Evolutionary conservation across 1,284 basidiomycete genomes (phyloP), one percentile per base, ranked within the genome.

Genomic region (Hymenochaete sp.): DNA sequence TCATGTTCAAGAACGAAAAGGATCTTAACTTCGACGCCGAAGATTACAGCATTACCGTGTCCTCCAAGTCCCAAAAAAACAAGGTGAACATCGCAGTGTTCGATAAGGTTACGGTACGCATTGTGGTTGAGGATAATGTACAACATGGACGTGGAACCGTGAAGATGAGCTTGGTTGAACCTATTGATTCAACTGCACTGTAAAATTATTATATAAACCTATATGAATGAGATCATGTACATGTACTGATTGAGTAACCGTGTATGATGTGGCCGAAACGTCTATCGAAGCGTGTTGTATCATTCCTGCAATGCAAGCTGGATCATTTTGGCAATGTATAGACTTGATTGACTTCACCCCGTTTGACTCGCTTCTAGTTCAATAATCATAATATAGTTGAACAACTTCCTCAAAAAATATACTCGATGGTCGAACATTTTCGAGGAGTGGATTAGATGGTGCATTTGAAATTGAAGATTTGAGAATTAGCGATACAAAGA

Each of bases 61-160:
- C 62, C 2, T 8, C 6, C 5, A 53, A 65, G 0, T 51, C 54
- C 19, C 55, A 58, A 3, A 32, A 40, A 16, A 66, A 65, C 6
- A 72, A 72, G 24, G 69, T 77, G 13, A 73, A 71, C 18, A 78
- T 95, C 33, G 72, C 85, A 1, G 86, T 98, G 21, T 98, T 98
- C 62, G 93, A 97, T 66, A 89, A 90, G 61, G 91, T 98, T 45
- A 73, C 65, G 14, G 95, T 98, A 13, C 77, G 81, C 55, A 88
- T 98, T 41, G 79, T 85, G 44, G 89, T 98, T 2, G 91, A 95
- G 62, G 96, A 93, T 70, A 93, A 98, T 62, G 81, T 75, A 58
- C 95, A 93, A 56, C 98, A 93, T 6, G 91, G 96, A 62, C 71
- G 95, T 47, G 92, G 91, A 8, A 84, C 83, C 55, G 92, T 96